phyloP scores from a whole-genome alignment of 352 stramenopile species.

The Phytophthora syringae region DNA sequence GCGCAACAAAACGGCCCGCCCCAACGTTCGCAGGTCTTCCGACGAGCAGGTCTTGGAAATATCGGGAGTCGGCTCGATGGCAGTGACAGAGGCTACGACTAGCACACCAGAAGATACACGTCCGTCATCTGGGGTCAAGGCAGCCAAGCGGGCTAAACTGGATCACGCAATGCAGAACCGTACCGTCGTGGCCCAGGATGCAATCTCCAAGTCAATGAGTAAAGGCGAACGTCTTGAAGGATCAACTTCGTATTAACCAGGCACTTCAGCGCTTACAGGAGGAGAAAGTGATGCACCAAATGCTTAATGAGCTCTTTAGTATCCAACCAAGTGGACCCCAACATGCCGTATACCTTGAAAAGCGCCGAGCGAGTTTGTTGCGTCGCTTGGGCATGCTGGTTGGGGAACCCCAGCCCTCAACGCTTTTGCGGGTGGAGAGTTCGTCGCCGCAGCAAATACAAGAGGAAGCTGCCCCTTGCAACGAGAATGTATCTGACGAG shows the following conservation, averaged over 20 bases:
- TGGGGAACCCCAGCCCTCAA: neutral
- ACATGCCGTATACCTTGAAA: neutral
- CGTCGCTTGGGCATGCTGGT: neutral
- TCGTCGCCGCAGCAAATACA: neutral
- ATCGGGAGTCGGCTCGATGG: neutral
- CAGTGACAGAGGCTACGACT: neutral
- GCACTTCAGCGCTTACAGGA: neutral
- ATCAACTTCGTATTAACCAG: neutral
- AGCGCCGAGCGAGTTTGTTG: neutral
- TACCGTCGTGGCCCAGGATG: neutral
- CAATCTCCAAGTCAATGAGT: neutral
- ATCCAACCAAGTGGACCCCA: neutral
- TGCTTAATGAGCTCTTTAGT: neutral
- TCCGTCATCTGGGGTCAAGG: neutral
- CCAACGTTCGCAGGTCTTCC: neutral
- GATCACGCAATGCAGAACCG: neutral
- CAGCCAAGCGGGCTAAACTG: neutral
- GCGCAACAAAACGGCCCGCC: neutral
- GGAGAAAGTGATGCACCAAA: neutral
- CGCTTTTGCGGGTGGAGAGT: neutral
- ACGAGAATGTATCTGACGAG: neutral
- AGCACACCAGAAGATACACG: neutral
- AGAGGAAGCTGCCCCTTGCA: neutral
- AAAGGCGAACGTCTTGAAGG: neutral
- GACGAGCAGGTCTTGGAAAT: neutral